Evolutionary conservation across 352 stramenopile species (phyloP), one percentile per base, ranked within the genome.

Genomic region (Phytopythium boreale): DNA sequence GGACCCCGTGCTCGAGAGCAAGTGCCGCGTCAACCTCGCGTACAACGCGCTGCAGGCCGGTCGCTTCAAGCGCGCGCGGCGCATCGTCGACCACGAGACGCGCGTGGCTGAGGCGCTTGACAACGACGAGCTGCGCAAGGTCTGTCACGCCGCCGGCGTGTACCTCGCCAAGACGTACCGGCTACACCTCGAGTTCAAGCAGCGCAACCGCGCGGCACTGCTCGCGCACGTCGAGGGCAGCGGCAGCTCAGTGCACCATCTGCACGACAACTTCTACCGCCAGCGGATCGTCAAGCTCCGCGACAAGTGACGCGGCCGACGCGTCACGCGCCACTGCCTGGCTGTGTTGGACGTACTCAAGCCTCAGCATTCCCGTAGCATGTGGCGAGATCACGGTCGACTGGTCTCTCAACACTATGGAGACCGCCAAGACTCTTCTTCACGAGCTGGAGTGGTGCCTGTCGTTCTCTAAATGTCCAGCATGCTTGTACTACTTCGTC

Each of bases 201-300:
- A 77, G 41, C 55, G 68, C 24, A 63, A 76, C 19, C 62, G 46
- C 36, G 76, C 37, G 20, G 52, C 39, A 12, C 22, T 55, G 22
- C 7, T 29, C 34, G 47, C 29, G 5, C 27, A 50, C 12, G 22
- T 4, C 39, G 56, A 61, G 2, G 39, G n/a, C 37, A 12, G 20
- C 22, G 3, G 24, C 26, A n/a, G 60, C 44, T 41, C 72, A 39
- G 50, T 52, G 44, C 56, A 67, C 29, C 56, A 65, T 34, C 56
- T 92, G 22, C 67, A 86, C 31, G 85, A 94, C 69, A 90, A 92
- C 63, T 94, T 91, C 51, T 92, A 93, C 66, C 77, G 86, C 19
- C 82, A 95, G 68, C 79, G 84, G 26, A 87, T 95, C 51, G 72
- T 95, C 47, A 53, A 36, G 59, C 78, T 74, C 41, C 67, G 75